Percentiles rank a stretch among this genome's conserved stretches.
Evolutionary conservation across 2,329 filamentous ascomycete genomes (phyloP).

Genomic region (Pseudocercospora crystallina): DNA sequence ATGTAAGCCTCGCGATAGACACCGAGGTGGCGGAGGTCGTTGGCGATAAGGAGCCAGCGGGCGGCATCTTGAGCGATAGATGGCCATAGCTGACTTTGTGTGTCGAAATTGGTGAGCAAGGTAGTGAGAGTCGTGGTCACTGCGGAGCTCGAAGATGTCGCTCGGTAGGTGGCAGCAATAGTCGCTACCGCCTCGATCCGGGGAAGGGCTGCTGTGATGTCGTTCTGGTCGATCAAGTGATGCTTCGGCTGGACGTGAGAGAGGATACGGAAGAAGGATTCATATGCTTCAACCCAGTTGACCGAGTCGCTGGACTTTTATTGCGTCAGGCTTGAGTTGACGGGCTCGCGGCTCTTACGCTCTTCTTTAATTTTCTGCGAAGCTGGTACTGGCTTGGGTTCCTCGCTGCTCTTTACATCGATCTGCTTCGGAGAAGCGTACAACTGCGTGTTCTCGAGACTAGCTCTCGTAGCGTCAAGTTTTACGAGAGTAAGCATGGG

Average conservation of each 20-base stretch:
- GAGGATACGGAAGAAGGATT: slow-evolving; percentile 30
- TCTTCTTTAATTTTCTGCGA: too few species aligned
- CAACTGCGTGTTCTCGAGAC: not conserved
- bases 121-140: slow-evolving; percentile 8
- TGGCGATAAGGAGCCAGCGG: slow-evolving; percentile 35
- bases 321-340: too few species aligned
- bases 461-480: too few species aligned
- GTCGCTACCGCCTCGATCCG: slow-evolving; percentile 31
- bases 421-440: not conserved
- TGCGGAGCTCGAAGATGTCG: slow-evolving; percentile 24
- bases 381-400: not conserved
- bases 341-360: too few species aligned
- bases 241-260: slow-evolving; percentile 30
- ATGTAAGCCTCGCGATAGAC: slow-evolving; percentile 41
- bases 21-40: slow-evolving; percentile 28
- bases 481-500: too few species aligned
- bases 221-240: slow-evolving; percentile 19
- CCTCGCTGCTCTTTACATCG: not conserved
- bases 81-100: slow-evolving; percentile 29
- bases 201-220: slow-evolving; percentile 25
- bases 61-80: slow-evolving; percentile 35
- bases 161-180: slow-evolving; percentile 29
- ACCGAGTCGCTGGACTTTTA: not conserved
- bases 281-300: slow-evolving; percentile 23
- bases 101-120: slow-evolving; percentile 29